Conservation (phyloP, 768 basidiomycete species). For the Agrocybe chaxingu region DNA sequence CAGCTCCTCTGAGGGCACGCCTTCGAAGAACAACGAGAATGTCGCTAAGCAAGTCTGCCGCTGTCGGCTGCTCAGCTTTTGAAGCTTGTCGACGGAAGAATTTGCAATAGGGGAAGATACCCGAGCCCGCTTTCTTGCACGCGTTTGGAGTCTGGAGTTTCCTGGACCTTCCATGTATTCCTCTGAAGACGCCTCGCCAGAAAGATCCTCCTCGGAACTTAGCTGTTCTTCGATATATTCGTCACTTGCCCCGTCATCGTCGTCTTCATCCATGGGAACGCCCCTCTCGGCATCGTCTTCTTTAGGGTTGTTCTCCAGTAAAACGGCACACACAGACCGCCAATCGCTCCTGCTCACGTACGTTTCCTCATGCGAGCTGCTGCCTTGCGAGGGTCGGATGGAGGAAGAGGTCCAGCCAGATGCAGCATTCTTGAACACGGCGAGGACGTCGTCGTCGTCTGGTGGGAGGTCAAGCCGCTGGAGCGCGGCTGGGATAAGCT, state of each 20-base stretch:
- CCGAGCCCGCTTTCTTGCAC: too few relatives aligned
- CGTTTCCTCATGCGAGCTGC: slow-evolving; percentile 16
- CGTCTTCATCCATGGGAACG: slow-evolving; percentile 23
- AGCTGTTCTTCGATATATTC: slow-evolving; percentile 16
- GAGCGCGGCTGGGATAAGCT: slow-evolving; percentile 59
- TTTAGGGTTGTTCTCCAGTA: slow-evolving; percentile 47
- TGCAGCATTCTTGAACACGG: slow-evolving; percentile 73
- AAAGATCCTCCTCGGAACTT: slow-evolving; percentile 20
- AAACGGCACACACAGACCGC: slow-evolving; percentile 75
- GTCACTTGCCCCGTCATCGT: slow-evolving; percentile 21
- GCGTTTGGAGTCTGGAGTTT: neutral
- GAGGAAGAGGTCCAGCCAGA: slow-evolving; percentile 56
- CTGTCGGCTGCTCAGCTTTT: slow-evolving; percentile 49
- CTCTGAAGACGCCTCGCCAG: slow-evolving; percentile 26
- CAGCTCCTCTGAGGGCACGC: slow-evolving; percentile 41
- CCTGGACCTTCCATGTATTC: slow-evolving; percentile 26
- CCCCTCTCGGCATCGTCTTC: slow-evolving; percentile 25
- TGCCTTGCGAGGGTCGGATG: slow-evolving; percentile 1
- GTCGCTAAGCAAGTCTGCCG: slow-evolving; percentile 50
- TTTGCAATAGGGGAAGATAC: too few relatives aligned
- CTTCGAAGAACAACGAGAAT: slow-evolving; percentile 75
- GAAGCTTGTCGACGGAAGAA: neutral
- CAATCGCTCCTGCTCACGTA: slow-evolving; percentile 67
- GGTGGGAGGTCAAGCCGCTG: slow-evolving; percentile 60
- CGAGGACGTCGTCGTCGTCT: slow-evolving; percentile 70